Percentiles rank a stretch among this genome's conserved stretches.
phyloP scores from a whole-genome alignment of 805 yeast genomes.

The Saccharomyces eubayanus region DNA sequence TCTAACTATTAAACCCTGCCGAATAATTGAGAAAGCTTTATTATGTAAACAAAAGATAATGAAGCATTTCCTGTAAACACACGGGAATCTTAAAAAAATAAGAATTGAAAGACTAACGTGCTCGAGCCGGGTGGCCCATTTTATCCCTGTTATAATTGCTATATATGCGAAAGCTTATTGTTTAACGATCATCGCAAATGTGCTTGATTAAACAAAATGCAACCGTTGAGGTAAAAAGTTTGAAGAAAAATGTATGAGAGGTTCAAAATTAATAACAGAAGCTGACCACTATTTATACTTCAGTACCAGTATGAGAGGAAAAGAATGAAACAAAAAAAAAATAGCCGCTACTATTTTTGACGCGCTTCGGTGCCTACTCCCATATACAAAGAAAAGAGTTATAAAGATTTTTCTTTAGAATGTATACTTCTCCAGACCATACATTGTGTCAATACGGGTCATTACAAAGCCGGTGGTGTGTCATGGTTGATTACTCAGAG shows the following conservation, averaged over 20 bases:
- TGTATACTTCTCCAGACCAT: too few species aligned
- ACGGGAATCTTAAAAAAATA: not conserved
- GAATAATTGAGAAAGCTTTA: not conserved
- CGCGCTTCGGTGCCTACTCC: not conserved
- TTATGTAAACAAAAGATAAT: not conserved
- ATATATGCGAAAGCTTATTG: not conserved
- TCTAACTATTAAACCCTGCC: not conserved
- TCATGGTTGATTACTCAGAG: too few species aligned
- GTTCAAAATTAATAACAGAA: not conserved
- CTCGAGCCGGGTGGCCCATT: not conserved
- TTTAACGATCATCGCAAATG: not conserved
- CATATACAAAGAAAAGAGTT: not conserved
- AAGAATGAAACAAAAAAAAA: not conserved
- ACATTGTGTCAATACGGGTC: too few species aligned
- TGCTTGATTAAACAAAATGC: not conserved
- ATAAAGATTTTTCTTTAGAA: not conserved
- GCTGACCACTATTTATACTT: not conserved
- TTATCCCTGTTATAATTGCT: not conserved
- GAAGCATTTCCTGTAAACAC: not conserved
- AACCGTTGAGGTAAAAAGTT: not conserved
- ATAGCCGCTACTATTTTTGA: not conserved
- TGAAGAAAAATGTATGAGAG: not conserved
- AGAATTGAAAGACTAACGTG: not conserved
- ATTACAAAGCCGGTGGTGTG: too few species aligned
- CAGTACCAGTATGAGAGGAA: not conserved